Evolutionary conservation across 805 yeast genomes (phyloP).

Genomic region (Candida coleopterorum): DNA sequence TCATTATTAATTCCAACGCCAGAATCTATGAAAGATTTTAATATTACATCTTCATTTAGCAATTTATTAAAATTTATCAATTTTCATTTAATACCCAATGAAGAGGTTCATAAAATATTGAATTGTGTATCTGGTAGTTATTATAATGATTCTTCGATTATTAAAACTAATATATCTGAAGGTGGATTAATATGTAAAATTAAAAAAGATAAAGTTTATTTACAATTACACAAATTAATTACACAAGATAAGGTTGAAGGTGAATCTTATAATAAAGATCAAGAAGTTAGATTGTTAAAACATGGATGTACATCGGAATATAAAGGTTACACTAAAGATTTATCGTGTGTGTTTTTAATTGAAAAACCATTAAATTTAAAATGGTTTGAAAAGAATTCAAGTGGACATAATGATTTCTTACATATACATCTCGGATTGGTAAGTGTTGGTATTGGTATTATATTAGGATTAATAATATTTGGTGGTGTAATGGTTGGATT

Average conservation of each 20-base stretch:
- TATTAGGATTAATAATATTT: constrained; percentile 51
- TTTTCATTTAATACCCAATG: constrained; percentile 65
- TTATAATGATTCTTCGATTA: constrained; percentile 16
- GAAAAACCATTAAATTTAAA: constrained; percentile 63
- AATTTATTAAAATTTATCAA: constrained; percentile 52
- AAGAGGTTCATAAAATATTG: constrained; percentile 43
- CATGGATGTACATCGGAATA: constrained; percentile 53
- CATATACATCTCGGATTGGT: constrained; percentile 62
- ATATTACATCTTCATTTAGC: constrained; percentile 39
- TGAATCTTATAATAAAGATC: constrained; percentile 41
- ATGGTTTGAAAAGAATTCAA: constrained; percentile 49
- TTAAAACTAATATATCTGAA: constrained; percentile 39
- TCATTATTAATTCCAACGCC: constrained; percentile 74
- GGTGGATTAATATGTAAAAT: constrained; percentile 36
- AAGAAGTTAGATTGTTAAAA: constrained; percentile 53
- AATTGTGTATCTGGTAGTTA: constrained; percentile 39
- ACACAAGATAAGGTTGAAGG: background rate
- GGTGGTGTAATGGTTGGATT: constrained; percentile 19
- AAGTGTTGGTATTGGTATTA: constrained; percentile 63
- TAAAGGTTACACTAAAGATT: constrained; percentile 18
- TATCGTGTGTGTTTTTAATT: constrained; percentile 55
- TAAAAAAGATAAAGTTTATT: constrained; percentile 29
- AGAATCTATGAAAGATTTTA: constrained; percentile 48
- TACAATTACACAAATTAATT: constrained; percentile 20
- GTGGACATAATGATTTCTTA: constrained; percentile 36